A percentile compares a stretch with the other conserved stretches of the same genome.
These are phyloP conservation scores for Picea mariana DNA, from an alignment of 83 land plant species.

Conservation along the genomic window DNA sequence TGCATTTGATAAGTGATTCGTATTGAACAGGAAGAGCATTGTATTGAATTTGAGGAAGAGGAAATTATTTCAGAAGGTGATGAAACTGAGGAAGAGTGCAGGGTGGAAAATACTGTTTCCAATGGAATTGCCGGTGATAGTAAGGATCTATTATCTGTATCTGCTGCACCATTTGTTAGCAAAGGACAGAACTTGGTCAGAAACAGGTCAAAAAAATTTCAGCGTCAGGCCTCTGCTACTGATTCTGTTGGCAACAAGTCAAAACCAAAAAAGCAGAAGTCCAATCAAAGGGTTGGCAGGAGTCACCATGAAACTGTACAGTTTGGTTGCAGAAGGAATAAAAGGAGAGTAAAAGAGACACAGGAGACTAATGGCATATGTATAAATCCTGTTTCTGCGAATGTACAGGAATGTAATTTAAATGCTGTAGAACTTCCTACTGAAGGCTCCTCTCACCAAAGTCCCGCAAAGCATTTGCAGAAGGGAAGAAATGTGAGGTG, in stretches of 20 bases:
- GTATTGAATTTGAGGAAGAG: conserved; percentile 15
- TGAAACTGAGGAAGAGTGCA: conserved; percentile 13
- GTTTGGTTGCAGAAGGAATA: conserved; percentile 10
- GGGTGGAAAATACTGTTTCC: background rate
- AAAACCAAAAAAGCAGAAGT: background rate
- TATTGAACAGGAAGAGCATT: conserved; percentile 10
- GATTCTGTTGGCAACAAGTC: background rate
- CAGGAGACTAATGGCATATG: background rate
- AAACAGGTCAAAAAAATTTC: background rate
- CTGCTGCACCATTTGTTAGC: background rate
- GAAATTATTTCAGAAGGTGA: conserved; percentile 17
- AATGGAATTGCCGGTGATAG: background rate
- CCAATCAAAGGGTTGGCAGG: background rate
- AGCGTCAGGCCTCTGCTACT: background rate
- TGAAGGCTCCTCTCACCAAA: background rate
- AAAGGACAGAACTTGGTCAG: background rate
- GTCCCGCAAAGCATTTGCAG: background rate
- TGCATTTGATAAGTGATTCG: background rate
- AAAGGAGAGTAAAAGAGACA: background rate
- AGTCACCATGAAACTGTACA: background rate
- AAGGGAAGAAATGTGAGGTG: background rate
- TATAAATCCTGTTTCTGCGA: background rate
- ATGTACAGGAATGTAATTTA: conserved; percentile 6
- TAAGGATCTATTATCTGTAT: background rate
- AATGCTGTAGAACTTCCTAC: conserved; percentile 1